Evolutionary conservation across 176 grass and related monocot genomes (phyloP), one percentile per base, ranked within the genome.

Genomic region (Lolium rigidum): DNA sequence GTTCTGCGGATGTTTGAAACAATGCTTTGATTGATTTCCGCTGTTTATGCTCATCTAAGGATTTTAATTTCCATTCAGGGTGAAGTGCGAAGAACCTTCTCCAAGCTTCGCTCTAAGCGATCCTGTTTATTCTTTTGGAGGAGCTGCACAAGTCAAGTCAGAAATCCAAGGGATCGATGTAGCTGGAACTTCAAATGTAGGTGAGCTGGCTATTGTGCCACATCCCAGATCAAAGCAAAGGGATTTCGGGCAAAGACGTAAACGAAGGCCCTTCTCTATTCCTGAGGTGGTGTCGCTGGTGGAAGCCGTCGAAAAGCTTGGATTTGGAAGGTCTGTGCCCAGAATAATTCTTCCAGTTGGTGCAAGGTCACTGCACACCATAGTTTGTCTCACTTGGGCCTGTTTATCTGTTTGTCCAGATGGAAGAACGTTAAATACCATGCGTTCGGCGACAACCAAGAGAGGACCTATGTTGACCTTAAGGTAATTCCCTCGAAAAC

Each of bases 381-480:
- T 71, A 37, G 18, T 63, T 25, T 70, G 38, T 75, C 83, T 82
- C 49, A 85, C 39, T 39, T 82, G 51, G 44, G 21, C 14, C n/a
- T 82, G 39, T 68, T 85, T 31, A 67, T 82, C 47, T 72, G 18
- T 84, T 86, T 80, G 66, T 81, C 39, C 72, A 94, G 92, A 89
- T 97, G 95, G 95, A 87, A 91, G 73, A 93, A 93, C 54, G 93
- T 98, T 79, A 98, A 98, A 68, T 82, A 90, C 62, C 69, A 83
- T 38, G 95, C 91, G 13, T 98, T 98, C 77, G 87, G 86, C 56
- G 80, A 93, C 35, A 91, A 98, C 58, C 22, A 75, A 6, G 72
- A 75, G 22, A 88, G 95, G 84, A 95, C 95, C 22, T 95, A 98
- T 65, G 95, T 98, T 76, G 95, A 98, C 52, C 95, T 98, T 20